These are phyloP conservation scores for Murraya koenigii DNA, from an alignment of 345 rosid species.

Conservation along the genomic window DNA sequence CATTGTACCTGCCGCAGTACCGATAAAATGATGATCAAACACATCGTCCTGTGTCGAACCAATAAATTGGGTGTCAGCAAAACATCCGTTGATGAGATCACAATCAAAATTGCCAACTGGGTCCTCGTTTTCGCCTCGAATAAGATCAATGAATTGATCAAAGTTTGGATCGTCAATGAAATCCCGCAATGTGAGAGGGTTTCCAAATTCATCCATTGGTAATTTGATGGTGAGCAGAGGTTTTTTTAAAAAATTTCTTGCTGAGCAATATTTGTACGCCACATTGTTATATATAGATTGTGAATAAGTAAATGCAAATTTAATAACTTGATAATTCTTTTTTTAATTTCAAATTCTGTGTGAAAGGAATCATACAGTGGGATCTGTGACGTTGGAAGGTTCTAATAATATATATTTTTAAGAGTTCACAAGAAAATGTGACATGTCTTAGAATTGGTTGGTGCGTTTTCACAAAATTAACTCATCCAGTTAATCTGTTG, in stretches of 20 bases:
- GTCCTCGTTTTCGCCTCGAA: slow-evolving; percentile 50
- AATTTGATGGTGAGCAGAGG: background rate
- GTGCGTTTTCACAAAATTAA: background rate
- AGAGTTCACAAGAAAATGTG: too few species aligned
- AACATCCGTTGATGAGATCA: slow-evolving; percentile 30
- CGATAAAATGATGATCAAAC: slow-evolving; percentile 1
- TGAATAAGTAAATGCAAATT: too few species aligned
- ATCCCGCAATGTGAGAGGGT: slow-evolving; percentile 31
- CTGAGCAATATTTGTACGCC: too few species aligned
- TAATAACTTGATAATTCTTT: too few species aligned
- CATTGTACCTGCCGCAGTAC: slow-evolving; percentile 8
- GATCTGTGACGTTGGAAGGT: background rate
- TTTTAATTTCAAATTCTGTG: background rate
- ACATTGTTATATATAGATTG: background rate
- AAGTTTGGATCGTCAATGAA: slow-evolving; percentile 56
- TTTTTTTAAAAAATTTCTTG: too few species aligned
- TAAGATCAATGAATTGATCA: slow-evolving; percentile 52
- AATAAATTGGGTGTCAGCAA: slow-evolving; percentile 17
- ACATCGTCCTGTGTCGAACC: slow-evolving; percentile 19
- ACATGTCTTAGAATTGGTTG: too few species aligned
- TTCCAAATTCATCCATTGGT: slow-evolving; percentile 16
- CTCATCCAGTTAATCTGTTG: background rate
- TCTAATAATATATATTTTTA: too few species aligned
- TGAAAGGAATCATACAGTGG: background rate
- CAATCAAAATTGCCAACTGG: slow-evolving; percentile 27